Conservation (phyloP, 352 stramenopile species). For the Globisporangium solare region DNA sequence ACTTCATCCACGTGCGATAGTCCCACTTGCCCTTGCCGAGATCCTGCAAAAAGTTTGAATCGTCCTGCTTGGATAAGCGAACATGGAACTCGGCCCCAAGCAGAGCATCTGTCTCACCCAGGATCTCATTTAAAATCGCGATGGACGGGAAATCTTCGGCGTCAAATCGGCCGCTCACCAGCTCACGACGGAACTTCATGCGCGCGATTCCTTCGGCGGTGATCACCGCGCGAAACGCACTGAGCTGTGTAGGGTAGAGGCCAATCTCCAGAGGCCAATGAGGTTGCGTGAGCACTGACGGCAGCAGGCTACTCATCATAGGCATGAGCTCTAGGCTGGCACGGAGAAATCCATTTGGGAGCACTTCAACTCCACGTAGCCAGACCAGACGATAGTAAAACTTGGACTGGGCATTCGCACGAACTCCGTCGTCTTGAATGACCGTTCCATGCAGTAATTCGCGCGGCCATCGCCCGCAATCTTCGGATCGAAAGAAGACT, state of each 20-base stretch:
- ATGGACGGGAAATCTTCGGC: slow-evolving; percentile 34
- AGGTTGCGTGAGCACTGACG: neutral
- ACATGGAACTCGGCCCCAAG: slow-evolving; percentile 40
- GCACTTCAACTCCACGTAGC: slow-evolving; percentile 54
- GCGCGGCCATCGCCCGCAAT: slow-evolving; percentile 39
- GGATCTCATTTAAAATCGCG: slow-evolving; percentile 38
- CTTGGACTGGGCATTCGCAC: slow-evolving; percentile 5
- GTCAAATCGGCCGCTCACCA: slow-evolving; percentile 25
- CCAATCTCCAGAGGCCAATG: slow-evolving; percentile 46
- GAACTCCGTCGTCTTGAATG: slow-evolving; percentile 25
- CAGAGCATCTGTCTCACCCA: slow-evolving; percentile 32
- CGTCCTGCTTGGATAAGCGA: slow-evolving; percentile 32
- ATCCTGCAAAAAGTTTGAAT: slow-evolving; percentile 31
- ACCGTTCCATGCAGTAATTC: slow-evolving; percentile 57
- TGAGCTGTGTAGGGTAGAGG: slow-evolving; percentile 47
- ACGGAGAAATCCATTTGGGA: slow-evolving; percentile 65
- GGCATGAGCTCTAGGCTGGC: slow-evolving; percentile 38
- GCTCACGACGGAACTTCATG: slow-evolving; percentile 42
- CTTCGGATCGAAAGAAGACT: slow-evolving; percentile 49
- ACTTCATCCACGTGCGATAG: slow-evolving; percentile 38
- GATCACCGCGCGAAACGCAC: slow-evolving; percentile 52
- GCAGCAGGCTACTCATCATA: neutral
- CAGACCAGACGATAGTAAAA: slow-evolving; percentile 63
- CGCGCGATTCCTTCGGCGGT: slow-evolving; percentile 50
- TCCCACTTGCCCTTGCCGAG: slow-evolving; percentile 36